These are phyloP conservation scores for Cytospora mali DNA, from an alignment of 2,329 filamentous ascomycete genomes.

Conservation along the genomic window DNA sequence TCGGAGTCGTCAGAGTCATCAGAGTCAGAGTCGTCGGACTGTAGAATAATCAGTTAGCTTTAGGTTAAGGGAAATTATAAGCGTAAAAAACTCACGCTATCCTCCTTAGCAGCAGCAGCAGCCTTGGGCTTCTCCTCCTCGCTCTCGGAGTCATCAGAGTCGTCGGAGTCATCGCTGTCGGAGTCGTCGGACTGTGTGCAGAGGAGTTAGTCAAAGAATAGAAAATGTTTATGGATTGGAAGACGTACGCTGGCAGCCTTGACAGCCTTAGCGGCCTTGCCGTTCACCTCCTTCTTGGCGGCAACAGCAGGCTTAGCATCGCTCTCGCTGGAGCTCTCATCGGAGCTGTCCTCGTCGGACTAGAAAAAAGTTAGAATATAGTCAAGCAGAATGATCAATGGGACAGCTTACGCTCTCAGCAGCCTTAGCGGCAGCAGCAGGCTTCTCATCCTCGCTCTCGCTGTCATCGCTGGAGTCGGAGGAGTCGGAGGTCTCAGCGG, in stretches of 20 bases:
- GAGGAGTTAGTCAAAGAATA: neutral
- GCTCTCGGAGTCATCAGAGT: conserved; percentile 36
- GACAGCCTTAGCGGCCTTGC: too few species aligned
- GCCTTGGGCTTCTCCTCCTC: conserved; percentile 35
- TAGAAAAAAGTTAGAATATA: conserved; percentile 29
- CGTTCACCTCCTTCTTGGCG: conserved; percentile 32
- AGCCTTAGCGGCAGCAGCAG: conserved; percentile 37
- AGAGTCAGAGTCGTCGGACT: conserved; percentile 26
- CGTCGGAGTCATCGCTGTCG: conserved; percentile 32
- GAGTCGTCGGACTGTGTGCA: conserved; percentile 31
- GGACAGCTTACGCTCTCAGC: conserved; percentile 33
- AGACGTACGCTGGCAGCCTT: conserved; percentile 26
- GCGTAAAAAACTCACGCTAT: conserved; percentile 1
- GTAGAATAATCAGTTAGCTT: neutral
- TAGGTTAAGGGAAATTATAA: neutral
- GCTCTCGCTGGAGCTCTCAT: conserved; percentile 30
- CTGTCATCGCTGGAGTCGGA: conserved; percentile 41
- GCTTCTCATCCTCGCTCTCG: conserved; percentile 36
- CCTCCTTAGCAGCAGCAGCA: conserved; percentile 33
- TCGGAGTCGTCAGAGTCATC: conserved; percentile 36
- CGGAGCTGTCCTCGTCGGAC: too few species aligned
- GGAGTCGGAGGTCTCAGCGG: conserved; percentile 38
- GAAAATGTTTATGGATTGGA: neutral
- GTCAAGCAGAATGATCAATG: too few species aligned
- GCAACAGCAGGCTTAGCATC: conserved; percentile 31